Evolutionary conservation across 768 basidiomycete genomes (phyloP).

Genomic region (Lactifluus echinatus): DNA sequence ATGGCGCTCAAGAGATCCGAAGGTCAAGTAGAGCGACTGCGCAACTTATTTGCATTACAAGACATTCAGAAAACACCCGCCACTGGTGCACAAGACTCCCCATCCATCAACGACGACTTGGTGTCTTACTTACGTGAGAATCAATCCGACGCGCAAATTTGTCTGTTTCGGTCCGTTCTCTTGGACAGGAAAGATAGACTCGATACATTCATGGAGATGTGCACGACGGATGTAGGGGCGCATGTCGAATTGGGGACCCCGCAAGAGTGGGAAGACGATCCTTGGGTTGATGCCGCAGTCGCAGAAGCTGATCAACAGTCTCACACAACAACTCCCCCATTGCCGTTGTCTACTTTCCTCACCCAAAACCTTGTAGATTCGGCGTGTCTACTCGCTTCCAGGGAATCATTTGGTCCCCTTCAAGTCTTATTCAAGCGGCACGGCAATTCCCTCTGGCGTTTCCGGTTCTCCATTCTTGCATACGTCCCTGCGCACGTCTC

Average conservation of each 20-base stretch:
- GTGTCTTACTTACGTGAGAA: constrained; percentile 45
- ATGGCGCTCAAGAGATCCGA: constrained; percentile 56
- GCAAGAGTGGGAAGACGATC: constrained; percentile 67
- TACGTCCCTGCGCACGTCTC: constrained; percentile 65
- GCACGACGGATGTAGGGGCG: constrained; percentile 25
- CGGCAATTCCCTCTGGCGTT: constrained; percentile 49
- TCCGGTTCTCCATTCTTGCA: constrained; percentile 61
- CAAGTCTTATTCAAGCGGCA: constrained; percentile 51
- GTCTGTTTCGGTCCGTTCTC: constrained; percentile 56
- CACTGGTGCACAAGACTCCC: constrained; percentile 12
- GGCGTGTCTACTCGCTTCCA: constrained; percentile 60
- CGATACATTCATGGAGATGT: constrained; percentile 63
- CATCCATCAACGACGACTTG: constrained; percentile 29
- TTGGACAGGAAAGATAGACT: constrained; percentile 59
- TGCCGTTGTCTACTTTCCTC: constrained; percentile 61
- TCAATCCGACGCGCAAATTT: constrained; percentile 57
- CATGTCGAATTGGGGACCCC: constrained; percentile 27
- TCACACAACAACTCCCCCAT: constrained; percentile 28
- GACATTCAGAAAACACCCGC: constrained; percentile 19
- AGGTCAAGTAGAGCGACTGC: constrained; percentile 33
- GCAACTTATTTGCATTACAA: constrained; percentile 20
- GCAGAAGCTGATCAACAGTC: constrained; percentile 20
- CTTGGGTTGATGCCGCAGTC: constrained; percentile 53
- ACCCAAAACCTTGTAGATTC: constrained; percentile 44
- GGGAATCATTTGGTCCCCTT: constrained; percentile 50